Evolutionary conservation across 169 alveolate species (phyloP).

Genomic region (Plasmodium billcollinsi): DNA sequence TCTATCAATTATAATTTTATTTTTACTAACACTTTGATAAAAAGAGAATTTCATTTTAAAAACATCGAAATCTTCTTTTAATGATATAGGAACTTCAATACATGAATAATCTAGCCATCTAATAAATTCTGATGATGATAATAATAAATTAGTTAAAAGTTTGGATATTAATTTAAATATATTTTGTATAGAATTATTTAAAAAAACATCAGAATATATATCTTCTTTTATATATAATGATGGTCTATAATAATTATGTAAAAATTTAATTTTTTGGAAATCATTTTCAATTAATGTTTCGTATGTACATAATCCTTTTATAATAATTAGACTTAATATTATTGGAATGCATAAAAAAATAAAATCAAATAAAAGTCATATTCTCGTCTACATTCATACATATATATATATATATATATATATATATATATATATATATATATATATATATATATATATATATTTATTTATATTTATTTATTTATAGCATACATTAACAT

Average conservation of each 20-base stretch:
- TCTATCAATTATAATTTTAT: conserved; percentile 73
- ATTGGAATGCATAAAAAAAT: no score
- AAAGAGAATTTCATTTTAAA: conserved; percentile 71
- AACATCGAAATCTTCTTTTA: conserved; percentile 62
- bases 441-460: no score
- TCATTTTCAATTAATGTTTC: conserved; percentile 74
- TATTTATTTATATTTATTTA: no score
- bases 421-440: no score
- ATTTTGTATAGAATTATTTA: conserved; percentile 74
- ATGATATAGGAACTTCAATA: conserved; percentile 72
- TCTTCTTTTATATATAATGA: conserved; percentile 73
- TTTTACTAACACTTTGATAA: conserved; percentile 76
- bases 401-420: no score
- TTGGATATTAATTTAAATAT: conserved; percentile 66
- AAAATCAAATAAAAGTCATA: no score
- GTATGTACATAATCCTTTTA: conserved; percentile 66
- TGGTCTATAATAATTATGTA: conserved; percentile 38
- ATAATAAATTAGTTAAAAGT: conserved; percentile 53
- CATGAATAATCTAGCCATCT: conserved; percentile 75
- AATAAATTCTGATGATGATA: conserved; percentile 73
- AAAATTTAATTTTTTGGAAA: conserved; percentile 37
- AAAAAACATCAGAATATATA: conserved; percentile 69
- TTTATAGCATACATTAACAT: no score
- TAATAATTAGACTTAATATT: conserved; percentile 46
- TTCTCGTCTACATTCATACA: no score